A percentile compares a stretch with the other conserved stretches of the same genome.
Conservation (phyloP, 176 grass and related monocot species). For the Areca catechu region DNA sequence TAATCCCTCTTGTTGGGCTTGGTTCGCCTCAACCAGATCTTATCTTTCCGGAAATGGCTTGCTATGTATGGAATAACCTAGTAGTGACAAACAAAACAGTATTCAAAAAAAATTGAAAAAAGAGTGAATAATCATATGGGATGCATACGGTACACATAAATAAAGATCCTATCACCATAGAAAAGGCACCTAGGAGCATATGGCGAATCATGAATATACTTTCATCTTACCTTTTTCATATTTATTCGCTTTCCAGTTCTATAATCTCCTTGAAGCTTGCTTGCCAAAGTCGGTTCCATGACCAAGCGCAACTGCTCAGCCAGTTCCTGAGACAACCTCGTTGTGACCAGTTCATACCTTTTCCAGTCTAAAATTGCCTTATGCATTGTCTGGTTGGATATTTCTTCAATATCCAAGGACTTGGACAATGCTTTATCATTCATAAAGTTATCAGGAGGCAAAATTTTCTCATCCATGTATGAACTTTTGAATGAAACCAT, state of each 20-base stretch:
- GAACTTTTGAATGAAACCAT: slow-evolving; percentile 53
- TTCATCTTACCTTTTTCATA: slow-evolving; percentile 87
- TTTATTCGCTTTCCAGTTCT: slow-evolving; percentile 99
- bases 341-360: slow-evolving; percentile 56
- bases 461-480: slow-evolving; percentile 33
- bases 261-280: slow-evolving; percentile 98
- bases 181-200: too few species aligned
- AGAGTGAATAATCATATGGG: too few species aligned
- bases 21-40: slow-evolving; percentile 88
- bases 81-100: slow-evolving; percentile 15
- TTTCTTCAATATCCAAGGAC: slow-evolving; percentile 36
- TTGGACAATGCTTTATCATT: slow-evolving; percentile 24
- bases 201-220: too few species aligned
- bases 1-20: slow-evolving; percentile 96
- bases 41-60: slow-evolving; percentile 81
- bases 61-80: slow-evolving; percentile 98
- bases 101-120: not conserved
- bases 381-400: slow-evolving; percentile 21
- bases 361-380: slow-evolving; percentile 65
- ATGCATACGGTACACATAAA: too few species aligned
- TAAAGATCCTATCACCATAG: too few species aligned
- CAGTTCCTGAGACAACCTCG: slow-evolving; percentile 80
- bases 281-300: slow-evolving; percentile 92
- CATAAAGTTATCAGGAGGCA: slow-evolving; percentile 19
- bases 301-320: slow-evolving; percentile 92